Evolutionary conservation across 2,329 filamentous ascomycete genomes (phyloP).

Genomic region (Colletotrichum horii): DNA sequence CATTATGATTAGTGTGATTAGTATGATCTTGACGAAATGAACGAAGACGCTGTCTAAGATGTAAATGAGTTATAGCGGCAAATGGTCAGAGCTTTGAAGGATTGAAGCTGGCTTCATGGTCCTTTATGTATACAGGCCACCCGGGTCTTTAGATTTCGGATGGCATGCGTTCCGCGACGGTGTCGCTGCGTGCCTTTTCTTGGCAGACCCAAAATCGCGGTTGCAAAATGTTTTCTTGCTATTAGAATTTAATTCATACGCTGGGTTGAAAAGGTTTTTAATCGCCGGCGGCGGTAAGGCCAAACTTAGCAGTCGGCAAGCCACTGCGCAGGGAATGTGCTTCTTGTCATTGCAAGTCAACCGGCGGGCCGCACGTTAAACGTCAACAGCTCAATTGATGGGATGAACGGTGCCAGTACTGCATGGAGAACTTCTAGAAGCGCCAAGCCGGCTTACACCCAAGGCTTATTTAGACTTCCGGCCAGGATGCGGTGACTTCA

Average conservation of each 20-base stretch:
- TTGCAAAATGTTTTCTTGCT: not conserved
- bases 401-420: not conserved
- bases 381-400: not conserved
- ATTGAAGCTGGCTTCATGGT: not conserved
- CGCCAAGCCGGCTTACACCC: not conserved
- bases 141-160: not conserved
- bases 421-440: not conserved
- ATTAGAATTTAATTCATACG: not conserved
- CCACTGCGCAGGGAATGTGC: not conserved
- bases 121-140: not conserved
- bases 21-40: not conserved
- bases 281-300: not conserved
- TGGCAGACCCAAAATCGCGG: not conserved
- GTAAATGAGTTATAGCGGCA: accelerated
- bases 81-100: not conserved
- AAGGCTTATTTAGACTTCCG: not conserved
- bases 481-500: not conserved
- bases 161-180: not conserved
- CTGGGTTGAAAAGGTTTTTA: not conserved
- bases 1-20: not conserved
- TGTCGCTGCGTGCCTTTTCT: not conserved
- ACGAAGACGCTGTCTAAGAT: not conserved
- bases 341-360: not conserved
- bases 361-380: not conserved
- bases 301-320: not conserved